These are phyloP conservation scores for Gymnopilus dilepis DNA, from an alignment of 768 basidiomycete species.

Conservation along the genomic window DNA sequence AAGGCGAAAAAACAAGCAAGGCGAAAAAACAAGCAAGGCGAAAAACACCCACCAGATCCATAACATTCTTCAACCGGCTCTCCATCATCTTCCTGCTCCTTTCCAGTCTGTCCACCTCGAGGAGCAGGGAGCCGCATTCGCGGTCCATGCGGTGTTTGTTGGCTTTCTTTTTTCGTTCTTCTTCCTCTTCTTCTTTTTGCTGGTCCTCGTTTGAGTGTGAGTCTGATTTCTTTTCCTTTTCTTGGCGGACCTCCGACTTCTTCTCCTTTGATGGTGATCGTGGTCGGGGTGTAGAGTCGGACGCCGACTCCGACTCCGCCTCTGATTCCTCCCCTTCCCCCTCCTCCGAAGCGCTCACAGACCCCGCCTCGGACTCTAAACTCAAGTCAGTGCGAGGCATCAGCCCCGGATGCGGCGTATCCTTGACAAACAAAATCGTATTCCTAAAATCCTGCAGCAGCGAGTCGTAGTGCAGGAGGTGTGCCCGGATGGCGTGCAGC, in stretches of 20 bases:
- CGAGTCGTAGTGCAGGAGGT: constrained; percentile 58
- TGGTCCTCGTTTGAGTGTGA: neutral
- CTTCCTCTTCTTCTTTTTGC: constrained; percentile 3
- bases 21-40: neutral
- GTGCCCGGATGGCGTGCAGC: constrained; percentile 61
- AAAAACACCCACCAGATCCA: constrained; percentile 44
- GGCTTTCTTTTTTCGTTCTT: constrained; percentile 9
- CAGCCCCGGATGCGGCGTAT: constrained; percentile 56
- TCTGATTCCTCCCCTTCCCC: no score
- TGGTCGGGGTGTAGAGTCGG: neutral
- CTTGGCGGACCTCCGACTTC: no score
- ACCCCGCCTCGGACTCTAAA: no score
- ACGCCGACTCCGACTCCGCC: neutral
- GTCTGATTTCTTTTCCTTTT: neutral
- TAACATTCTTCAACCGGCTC: constrained; percentile 53
- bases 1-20: no score
- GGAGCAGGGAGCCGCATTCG: constrained; percentile 53
- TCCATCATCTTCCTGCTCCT: constrained; percentile 45
- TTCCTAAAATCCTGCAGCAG: constrained; percentile 60
- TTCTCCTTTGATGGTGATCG: neutral
- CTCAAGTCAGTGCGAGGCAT: constrained; percentile 12
- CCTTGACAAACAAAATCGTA: constrained; percentile 51
- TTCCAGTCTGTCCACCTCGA: constrained; percentile 56
- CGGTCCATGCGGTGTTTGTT: constrained; percentile 34
- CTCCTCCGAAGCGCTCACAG: no score